phyloP scores from a whole-genome alignment of 805 yeast species.

The Suhomyces faveliae region DNA sequence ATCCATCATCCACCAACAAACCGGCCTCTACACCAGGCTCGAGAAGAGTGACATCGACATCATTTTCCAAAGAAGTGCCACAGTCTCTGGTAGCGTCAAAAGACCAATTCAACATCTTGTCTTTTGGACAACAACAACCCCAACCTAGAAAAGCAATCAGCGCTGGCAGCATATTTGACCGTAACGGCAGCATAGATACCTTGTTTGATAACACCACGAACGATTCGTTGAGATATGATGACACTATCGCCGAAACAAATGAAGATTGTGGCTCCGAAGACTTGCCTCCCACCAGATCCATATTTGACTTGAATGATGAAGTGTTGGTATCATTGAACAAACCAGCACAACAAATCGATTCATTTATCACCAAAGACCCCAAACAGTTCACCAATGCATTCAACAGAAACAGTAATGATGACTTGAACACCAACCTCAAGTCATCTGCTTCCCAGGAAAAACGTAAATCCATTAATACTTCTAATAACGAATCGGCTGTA shows the following conservation, averaged over 20 bases:
- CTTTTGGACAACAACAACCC: slow-evolving; percentile 32
- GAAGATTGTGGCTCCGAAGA: slow-evolving; percentile 38
- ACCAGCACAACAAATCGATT: slow-evolving; percentile 36
- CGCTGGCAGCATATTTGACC: slow-evolving; percentile 1
- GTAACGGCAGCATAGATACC: slow-evolving; percentile 16
- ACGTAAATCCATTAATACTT: slow-evolving; percentile 19
- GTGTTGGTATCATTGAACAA: slow-evolving; percentile 36
- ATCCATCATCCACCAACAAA: slow-evolving; percentile 17
- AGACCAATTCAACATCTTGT: slow-evolving; percentile 33
- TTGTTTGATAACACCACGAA: slow-evolving; percentile 20
- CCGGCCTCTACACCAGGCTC: slow-evolving; percentile 8
- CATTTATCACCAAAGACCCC: slow-evolving; percentile 48
- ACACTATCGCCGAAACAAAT: slow-evolving; percentile 29
- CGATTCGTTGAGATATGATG: slow-evolving; percentile 24
- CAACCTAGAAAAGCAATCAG: slow-evolving; percentile 21
- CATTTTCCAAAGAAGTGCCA: slow-evolving; percentile 6
- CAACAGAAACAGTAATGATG: slow-evolving; percentile 21
- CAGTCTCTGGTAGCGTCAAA: slow-evolving; percentile 9
- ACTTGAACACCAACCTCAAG: background rate
- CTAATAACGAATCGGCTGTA: slow-evolving; percentile 58
- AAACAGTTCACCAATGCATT: slow-evolving; percentile 45
- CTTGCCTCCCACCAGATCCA: slow-evolving; percentile 49
- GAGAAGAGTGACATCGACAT: slow-evolving; percentile 6
- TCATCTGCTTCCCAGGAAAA: slow-evolving; percentile 13
- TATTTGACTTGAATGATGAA: slow-evolving; percentile 48